Percentiles rank a stretch among this genome's conserved stretches.
Conservation (phyloP, 768 basidiomycete species). For the Multifurca ochricompacta region DNA sequence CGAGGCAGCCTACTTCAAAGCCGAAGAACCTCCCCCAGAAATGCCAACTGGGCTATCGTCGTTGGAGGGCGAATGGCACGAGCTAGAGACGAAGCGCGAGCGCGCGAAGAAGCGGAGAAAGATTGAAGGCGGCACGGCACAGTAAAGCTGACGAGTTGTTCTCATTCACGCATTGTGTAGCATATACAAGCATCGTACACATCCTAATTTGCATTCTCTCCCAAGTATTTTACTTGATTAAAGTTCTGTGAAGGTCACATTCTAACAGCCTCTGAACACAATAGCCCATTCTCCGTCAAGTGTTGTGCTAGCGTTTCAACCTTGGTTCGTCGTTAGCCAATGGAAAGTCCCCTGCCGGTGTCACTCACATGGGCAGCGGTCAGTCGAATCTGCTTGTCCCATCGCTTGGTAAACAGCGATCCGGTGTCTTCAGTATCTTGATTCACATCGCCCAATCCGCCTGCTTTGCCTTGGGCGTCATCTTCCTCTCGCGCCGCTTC, state of each 20-base stretch:
- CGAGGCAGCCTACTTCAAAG: slow-evolving; percentile 72
- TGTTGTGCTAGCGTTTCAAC: slow-evolving; percentile 85
- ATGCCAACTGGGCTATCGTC: slow-evolving; percentile 74
- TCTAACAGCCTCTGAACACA: slow-evolving; percentile 31
- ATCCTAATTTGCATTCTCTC: slow-evolving; percentile 16
- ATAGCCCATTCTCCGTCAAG: slow-evolving; percentile 62
- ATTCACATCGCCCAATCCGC: slow-evolving; percentile 81
- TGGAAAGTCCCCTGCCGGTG: slow-evolving; percentile 5
- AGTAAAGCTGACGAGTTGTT: slow-evolving; percentile 18
- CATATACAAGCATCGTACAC: slow-evolving; percentile 21
- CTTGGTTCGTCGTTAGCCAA: slow-evolving; percentile 31
- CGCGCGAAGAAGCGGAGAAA: slow-evolving; percentile 72
- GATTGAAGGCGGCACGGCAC: slow-evolving; percentile 34
- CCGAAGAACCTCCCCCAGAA: slow-evolving; percentile 67
- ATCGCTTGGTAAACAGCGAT: slow-evolving; percentile 85
- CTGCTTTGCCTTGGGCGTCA: slow-evolving; percentile 89
- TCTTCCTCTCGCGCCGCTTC: slow-evolving; percentile 83
- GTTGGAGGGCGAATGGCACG: slow-evolving; percentile 95
- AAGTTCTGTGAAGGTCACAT: slow-evolving; percentile 4
- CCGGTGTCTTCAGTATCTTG: slow-evolving; percentile 85
- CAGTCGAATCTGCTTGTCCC: slow-evolving; percentile 90
- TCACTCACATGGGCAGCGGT: slow-evolving; percentile 75
- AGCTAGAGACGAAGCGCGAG: slow-evolving; percentile 91
- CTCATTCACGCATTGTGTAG: slow-evolving; percentile 25
- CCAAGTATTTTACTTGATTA: slow-evolving; percentile 10